Conservation (phyloP, 352 stramenopile species). For the Phytophthora nicotianae region DNA sequence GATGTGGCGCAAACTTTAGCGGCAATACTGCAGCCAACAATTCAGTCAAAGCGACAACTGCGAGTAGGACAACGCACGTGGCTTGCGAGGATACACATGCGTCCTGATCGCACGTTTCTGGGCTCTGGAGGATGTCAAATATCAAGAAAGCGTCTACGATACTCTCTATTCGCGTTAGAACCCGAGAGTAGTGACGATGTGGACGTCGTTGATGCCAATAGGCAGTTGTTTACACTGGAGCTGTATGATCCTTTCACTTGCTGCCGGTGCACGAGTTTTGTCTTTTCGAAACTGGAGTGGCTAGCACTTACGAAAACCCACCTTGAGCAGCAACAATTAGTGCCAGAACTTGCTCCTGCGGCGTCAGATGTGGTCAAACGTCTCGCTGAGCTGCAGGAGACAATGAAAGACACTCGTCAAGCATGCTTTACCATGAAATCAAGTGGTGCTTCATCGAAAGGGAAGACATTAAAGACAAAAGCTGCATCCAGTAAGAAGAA, state of each 20-base stretch:
- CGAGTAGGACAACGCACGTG: constrained; percentile 30
- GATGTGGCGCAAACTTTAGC: constrained; percentile 23
- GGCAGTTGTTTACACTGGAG: constrained; percentile 33
- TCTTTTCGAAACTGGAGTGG: constrained; percentile 46
- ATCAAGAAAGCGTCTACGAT: constrained; percentile 28
- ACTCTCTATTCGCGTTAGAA: constrained; percentile 38
- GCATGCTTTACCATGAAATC: constrained; percentile 14
- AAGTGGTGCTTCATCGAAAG: constrained; percentile 9
- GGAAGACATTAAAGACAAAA: constrained; percentile 33
- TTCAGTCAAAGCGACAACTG: not conserved
- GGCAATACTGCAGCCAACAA: not conserved
- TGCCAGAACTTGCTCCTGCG: constrained; percentile 36
- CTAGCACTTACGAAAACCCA: constrained; percentile 48
- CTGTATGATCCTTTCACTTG: constrained; percentile 46
- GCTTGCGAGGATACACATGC: constrained; percentile 37
- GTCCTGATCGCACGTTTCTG: constrained; percentile 17
- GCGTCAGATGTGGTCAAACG: constrained; percentile 17
- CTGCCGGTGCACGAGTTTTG: constrained; percentile 9
- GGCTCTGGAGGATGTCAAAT: constrained; percentile 33
- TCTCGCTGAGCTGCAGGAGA: constrained; percentile 16
- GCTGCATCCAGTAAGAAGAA: constrained; percentile 29
- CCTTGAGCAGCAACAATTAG: constrained; percentile 42
- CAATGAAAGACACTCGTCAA: constrained; percentile 13
- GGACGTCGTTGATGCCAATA: constrained; percentile 2
- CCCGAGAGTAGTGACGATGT: not conserved